These are phyloP conservation scores for Sarocladium brachiariae DNA, from an alignment of 2,329 filamentous ascomycete genomes.

Conservation along the genomic window DNA sequence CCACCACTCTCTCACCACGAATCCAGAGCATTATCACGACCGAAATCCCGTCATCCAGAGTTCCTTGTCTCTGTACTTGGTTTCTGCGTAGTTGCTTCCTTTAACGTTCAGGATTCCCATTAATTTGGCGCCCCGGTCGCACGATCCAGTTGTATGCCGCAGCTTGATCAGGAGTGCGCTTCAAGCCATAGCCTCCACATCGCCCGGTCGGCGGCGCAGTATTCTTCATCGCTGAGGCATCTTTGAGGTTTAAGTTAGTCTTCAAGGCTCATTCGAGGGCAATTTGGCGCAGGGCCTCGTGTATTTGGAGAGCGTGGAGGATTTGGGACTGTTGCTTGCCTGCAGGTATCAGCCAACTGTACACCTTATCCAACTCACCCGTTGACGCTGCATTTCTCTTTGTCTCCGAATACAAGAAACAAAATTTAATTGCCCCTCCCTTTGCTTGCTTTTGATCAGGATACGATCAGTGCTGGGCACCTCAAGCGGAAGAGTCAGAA, in stretches of 20 bases:
- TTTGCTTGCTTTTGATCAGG: constrained; percentile 11
- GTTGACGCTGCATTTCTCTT: constrained; percentile 26
- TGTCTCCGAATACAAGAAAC: constrained; percentile 39
- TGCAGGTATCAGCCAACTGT: constrained; percentile 31
- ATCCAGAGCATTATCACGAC: background rate
- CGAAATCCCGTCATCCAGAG: background rate
- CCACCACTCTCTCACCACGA: background rate
- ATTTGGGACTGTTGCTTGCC: constrained; percentile 25
- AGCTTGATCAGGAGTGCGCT: background rate
- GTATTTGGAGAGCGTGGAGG: constrained; percentile 28
- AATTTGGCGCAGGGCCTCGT: constrained; percentile 1
- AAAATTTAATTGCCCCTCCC: constrained; percentile 1
- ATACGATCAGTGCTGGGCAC: constrained; percentile 11
- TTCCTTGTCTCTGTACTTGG: background rate
- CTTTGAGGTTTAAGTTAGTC: constrained; percentile 15
- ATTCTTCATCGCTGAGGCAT: background rate
- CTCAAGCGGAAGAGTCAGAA: constrained; percentile 27
- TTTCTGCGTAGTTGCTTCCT: background rate
- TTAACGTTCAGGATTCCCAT: background rate
- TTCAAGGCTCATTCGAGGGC: constrained; percentile 3
- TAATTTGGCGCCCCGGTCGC: background rate
- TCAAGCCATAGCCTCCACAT: background rate
- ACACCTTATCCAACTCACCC: constrained; percentile 32
- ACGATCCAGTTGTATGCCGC: background rate
- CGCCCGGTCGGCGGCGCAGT: background rate